Base-by-base conservation (phyloP, 495 filamentous ascomycete genomes). In the Parachaetomium inaequale region DNA sequence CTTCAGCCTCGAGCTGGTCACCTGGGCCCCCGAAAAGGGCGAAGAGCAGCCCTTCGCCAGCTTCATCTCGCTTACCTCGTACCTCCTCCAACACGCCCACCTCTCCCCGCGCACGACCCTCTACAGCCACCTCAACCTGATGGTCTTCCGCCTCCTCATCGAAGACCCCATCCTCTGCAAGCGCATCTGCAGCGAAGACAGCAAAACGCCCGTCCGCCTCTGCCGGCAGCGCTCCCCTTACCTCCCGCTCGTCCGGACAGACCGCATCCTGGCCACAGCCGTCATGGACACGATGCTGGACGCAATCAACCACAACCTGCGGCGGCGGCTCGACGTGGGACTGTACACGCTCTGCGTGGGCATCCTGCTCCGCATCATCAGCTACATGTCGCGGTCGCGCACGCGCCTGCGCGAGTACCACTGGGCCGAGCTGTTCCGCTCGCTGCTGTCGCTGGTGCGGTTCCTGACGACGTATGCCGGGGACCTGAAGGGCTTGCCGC, bases 341-440 rank as follows among this genome's bases (percentile, higher is more conserved):
- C 82, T 97, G 23, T 98, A 98, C 74, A 89, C 86, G 63, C 85
- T 84, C 8, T 86, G 79, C 69, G 81, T 96, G n/a, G 89, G 88
- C 59, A 86, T 95, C 59, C 81, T 92, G 61, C 81, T 92, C 53
- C 88, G 93, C 52, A 78, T 93, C 59, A 79, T 96, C 55, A 90
- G 91, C 23, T 93, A 92, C 75, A 82, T 96, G 17, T 89, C 88
- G 46, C 85, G 86, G 61, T 90, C 87, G 56, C 86, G 90, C 63
- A 90, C 87, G 59, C 83, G 90, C 43, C 79, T 94, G 32, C n/a
- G n/a, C n/a, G 72, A 80, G 19, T 97, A 96, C 72, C 95, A 98
- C 78, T 98, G 95, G 95, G 87, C 92, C 28, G 91, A 98, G 61
- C 82, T 98, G 32, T 98, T 95, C 86, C 88, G 93, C 59, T 89